Evolutionary conservation across 768 basidiomycete genomes (phyloP).

Genomic region (Mrakia blollopis): DNA sequence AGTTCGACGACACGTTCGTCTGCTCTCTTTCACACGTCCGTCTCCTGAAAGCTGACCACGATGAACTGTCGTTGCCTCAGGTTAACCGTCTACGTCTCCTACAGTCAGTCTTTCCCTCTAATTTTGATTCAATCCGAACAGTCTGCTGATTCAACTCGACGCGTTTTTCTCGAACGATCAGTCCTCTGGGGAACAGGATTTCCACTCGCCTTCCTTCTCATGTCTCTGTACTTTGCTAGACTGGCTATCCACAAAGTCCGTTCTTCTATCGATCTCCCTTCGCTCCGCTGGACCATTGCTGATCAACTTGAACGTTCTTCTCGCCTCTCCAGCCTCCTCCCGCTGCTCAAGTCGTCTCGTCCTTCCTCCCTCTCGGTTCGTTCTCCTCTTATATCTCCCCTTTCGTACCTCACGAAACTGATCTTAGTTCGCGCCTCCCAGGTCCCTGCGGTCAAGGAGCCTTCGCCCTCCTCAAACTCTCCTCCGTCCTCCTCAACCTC

Average conservation of each 20-base stretch:
- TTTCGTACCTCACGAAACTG: not conserved
- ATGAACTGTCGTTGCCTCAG: too few species aligned
- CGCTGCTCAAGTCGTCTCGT: slow-evolving; percentile 52
- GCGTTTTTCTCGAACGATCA: not conserved
- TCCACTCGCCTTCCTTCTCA: slow-evolving; percentile 30
- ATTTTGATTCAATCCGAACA: not conserved
- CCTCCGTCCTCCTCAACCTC: not conserved
- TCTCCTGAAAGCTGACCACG: too few species aligned
- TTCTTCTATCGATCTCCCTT: not conserved
- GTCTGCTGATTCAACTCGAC: not conserved
- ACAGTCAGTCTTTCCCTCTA: slow-evolving; percentile 38
- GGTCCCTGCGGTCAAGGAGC: slow-evolving; percentile 61
- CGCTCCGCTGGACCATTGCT: not conserved
- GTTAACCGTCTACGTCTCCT: slow-evolving; percentile 54
- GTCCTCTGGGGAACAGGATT: slow-evolving; percentile 45
- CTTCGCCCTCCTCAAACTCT: slow-evolving; percentile 38
- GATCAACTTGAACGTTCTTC: not conserved
- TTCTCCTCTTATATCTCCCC: not conserved
- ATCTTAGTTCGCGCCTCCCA: not conserved
- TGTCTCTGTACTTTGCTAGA: slow-evolving; percentile 31
- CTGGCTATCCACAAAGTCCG: slow-evolving; percentile 31
- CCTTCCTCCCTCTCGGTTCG: slow-evolving; percentile 65
- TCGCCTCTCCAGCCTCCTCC: slow-evolving; percentile 6
- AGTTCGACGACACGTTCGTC: slow-evolving; percentile 37
- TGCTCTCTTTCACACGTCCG: too few species aligned